A percentile compares a stretch with the other conserved stretches of the same genome.
These are phyloP conservation scores for Pseudogymnoascus sp. DNA, from an alignment of 2,329 filamentous ascomycete genomes.

Conservation along the genomic window DNA sequence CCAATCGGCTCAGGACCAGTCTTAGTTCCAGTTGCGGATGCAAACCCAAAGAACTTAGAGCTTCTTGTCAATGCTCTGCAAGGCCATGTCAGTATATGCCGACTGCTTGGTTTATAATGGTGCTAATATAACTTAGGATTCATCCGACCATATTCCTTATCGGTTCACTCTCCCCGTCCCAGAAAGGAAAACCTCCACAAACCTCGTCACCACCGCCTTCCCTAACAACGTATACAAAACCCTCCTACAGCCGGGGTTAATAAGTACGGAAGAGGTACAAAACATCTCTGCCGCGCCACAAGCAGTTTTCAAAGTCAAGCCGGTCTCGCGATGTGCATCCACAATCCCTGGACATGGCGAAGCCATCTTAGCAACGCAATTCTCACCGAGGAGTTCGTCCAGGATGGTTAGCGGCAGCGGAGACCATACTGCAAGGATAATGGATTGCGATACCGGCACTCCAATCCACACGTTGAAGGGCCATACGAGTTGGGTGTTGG, in stretches of 20 bases:
- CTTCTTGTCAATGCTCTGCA: conserved; percentile 77
- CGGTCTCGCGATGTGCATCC: conserved; percentile 81
- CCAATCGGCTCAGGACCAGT: conserved; percentile 52
- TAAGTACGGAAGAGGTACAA: conserved; percentile 31
- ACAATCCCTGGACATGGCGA: conserved; percentile 86
- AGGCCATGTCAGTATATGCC: conserved; percentile 47
- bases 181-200: conserved; percentile 29
- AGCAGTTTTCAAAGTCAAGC: conserved; percentile 86
- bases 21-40: conserved; percentile 72
- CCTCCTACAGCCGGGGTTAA: conserved; percentile 32
- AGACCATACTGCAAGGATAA: conserved; percentile 83
- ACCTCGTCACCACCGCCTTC: conserved; percentile 33
- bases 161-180: conserved; percentile 49
- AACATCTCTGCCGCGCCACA: conserved; percentile 62
- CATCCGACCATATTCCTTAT: conserved; percentile 55
- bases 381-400: conserved; percentile 69
- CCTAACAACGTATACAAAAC: conserved; percentile 37
- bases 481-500: conserved; percentile 83
- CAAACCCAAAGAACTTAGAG: conserved; percentile 81
- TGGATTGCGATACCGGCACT: conserved; percentile 91
- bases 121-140: conserved; percentile 34
- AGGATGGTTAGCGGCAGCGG: conserved; percentile 81
- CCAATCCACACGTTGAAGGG: conserved; percentile 78
- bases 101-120: neutral
- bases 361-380: conserved; percentile 77